Base-by-base conservation (phyloP, 768 basidiomycete species). In the Lactifluus pinguis region DNA sequence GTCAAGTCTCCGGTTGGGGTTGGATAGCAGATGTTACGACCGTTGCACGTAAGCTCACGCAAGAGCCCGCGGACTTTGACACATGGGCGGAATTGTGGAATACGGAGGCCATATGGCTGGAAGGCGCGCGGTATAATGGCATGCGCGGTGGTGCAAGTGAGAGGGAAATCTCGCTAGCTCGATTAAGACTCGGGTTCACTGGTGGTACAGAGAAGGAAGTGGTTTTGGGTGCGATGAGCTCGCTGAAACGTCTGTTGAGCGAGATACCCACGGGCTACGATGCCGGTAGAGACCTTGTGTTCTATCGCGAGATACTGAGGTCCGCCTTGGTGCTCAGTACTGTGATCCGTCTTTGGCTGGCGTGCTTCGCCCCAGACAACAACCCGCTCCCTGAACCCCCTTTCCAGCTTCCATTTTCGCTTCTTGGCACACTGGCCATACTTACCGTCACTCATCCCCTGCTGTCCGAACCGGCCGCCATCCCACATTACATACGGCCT, bases 61-160 rank as follows among this genome's bases (percentile, higher is more conserved):
- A 72, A 14, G 59, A 53, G 6, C 68, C 72, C 19, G 66, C 61
- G 52, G 64, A 59, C 32, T 58, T 52, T 52, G 56, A n/a, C 2
- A 53, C 72, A 19, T 78, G 77, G 69, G 68, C 69, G 3, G 69
- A 70, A 0, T 65, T 83, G 3, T 84, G 85, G 81, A 74, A 74
- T 17, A 75, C 80, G 17, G 70, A 82, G 69, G 77, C 79, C 1
- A 81, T 84, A 7, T 95, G 89, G 87, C 68, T 91, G 3, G 87
- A 90, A 66, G 93, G 95, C 1, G 78, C 81, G 8, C 79, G 77
- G 55, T 76, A 93, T 19, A 97, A 98, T 67, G 79, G 81, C 0
- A 70, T 84, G 13, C 80, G 76, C 66, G 79, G 79, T 3, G 93
- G 92, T 6, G 82, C 85, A 61, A 71, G 70, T 14, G 90, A 93